A percentile compares a stretch with the other conserved stretches of the same genome.
Conservation (phyloP, 805 yeast genomes). For the Saturnispora ahearnii region DNA sequence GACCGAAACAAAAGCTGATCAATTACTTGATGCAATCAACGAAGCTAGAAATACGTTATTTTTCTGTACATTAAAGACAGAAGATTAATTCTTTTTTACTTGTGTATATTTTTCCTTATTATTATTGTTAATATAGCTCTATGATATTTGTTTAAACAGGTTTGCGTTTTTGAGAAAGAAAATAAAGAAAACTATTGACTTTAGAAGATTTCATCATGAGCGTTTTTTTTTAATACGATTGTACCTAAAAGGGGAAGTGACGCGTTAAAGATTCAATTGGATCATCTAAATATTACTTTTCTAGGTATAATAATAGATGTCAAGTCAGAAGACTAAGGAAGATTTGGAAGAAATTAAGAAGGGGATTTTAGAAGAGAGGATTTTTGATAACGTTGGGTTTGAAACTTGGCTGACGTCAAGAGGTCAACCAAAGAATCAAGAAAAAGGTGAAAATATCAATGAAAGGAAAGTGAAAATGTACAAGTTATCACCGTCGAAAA, state of each 20-base stretch:
- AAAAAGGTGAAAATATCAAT: not conserved
- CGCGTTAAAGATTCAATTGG: not conserved
- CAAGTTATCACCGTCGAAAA: not conserved
- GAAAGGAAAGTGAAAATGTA: not conserved
- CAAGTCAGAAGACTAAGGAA: not conserved
- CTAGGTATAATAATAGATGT: not conserved
- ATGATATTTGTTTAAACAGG: too few species aligned
- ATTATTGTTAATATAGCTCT: not conserved
- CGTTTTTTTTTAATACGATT: not conserved
- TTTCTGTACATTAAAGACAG: slow-evolving; percentile 34
- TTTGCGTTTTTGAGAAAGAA: too few species aligned
- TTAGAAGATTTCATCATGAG: not conserved
- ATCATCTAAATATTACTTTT: not conserved
- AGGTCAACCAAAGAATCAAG: not conserved
- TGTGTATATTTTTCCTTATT: not conserved
- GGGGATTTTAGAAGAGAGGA: not conserved
- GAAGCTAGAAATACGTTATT: slow-evolving; percentile 54
- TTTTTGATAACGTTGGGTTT: slow-evolving; percentile 1
- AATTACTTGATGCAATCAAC: slow-evolving; percentile 37
- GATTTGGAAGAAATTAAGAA: not conserved
- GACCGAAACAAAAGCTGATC: slow-evolving; percentile 40
- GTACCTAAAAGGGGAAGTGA: not conserved
- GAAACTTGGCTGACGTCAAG: slow-evolving; percentile 1
- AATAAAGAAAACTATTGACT: too few species aligned
- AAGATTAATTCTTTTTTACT: not conserved